These are phyloP conservation scores for Calycina herbarum DNA, from an alignment of 2,329 filamentous ascomycete genomes.

Conservation along the genomic window DNA sequence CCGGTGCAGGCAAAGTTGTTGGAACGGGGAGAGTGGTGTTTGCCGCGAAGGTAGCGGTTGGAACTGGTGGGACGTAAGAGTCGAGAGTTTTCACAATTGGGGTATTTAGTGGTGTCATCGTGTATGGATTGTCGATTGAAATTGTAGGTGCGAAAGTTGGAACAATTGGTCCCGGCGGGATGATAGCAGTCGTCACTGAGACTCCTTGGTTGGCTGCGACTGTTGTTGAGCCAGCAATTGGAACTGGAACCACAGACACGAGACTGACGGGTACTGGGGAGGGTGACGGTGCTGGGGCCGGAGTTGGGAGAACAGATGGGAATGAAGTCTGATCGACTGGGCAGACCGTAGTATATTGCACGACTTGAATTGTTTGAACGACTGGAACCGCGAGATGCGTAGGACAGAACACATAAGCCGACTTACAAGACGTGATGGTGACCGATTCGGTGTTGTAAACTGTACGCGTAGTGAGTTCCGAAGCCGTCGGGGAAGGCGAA, in stretches of 20 bases:
- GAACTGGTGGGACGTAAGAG: neutral
- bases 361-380: slow-evolving; percentile 10
- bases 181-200: neutral
- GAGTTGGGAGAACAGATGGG: slow-evolving; percentile 2
- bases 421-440: slow-evolving; percentile 14
- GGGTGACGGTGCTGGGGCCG: neutral
- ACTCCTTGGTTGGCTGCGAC: neutral
- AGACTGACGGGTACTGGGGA: neutral
- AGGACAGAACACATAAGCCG: slow-evolving; percentile 5
- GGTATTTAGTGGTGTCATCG: slow-evolving; percentile 6
- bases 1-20: neutral
- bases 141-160: slow-evolving; percentile 1
- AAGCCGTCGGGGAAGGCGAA: neutral
- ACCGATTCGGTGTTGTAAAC: slow-evolving; percentile 7
- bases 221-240: neutral
- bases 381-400: slow-evolving; percentile 6
- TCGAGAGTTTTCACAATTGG: slow-evolving; percentile 15
- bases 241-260: neutral
- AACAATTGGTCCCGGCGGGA: neutral
- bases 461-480: slow-evolving; percentile 13
- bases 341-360: slow-evolving; percentile 21
- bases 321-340: slow-evolving; percentile 10
- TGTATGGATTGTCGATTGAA: neutral
- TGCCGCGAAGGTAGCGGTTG: neutral
- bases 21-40: neutral